These are phyloP conservation scores for Fusarium cyanostomum DNA, from an alignment of 2,329 filamentous ascomycete genomes.

Conservation along the genomic window DNA sequence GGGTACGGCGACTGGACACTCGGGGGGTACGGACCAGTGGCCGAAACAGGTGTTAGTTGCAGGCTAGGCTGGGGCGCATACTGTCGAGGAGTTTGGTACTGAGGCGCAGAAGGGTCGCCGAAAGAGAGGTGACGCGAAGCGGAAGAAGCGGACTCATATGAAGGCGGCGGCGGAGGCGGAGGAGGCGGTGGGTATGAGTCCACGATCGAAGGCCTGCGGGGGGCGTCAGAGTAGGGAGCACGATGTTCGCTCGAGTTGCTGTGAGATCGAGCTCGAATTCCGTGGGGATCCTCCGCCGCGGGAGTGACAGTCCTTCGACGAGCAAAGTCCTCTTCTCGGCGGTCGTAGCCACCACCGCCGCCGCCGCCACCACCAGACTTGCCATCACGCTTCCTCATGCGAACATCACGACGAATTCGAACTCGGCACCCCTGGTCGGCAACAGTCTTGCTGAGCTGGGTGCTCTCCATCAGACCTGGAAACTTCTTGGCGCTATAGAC, in stretches of 20 bases:
- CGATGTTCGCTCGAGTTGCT: constrained; percentile 67
- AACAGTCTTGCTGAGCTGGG: constrained; percentile 85
- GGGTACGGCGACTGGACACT: constrained; percentile 54
- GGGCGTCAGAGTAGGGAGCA: constrained; percentile 53
- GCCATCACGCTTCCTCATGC: constrained; percentile 85
- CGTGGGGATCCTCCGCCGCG: constrained; percentile 46
- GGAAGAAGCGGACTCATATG: constrained; percentile 45
- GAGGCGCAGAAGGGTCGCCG: constrained; percentile 45
- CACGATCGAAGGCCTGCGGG: constrained; percentile 59
- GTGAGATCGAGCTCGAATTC: constrained; percentile 64
- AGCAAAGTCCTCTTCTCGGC: constrained; percentile 72
- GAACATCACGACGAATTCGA: constrained; percentile 91
- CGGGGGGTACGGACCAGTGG: constrained; percentile 47
- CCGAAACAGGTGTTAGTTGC: constrained; percentile 49
- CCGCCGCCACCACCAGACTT: constrained; percentile 63
- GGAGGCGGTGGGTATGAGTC: constrained; percentile 55
- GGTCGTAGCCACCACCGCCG: constrained; percentile 55
- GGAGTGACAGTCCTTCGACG: constrained; percentile 51
- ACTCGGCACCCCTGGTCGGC: constrained; percentile 98
- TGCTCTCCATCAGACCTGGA: constrained; percentile 91
- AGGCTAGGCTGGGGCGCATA: constrained; percentile 51
- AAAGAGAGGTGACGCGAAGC: constrained; percentile 48
- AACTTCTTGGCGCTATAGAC: constrained; percentile 99
- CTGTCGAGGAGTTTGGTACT: constrained; percentile 49
- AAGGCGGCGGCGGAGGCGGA: constrained; percentile 50